Evolutionary conservation across 1,284 basidiomycete species (phyloP).

Genomic region (Puccinia coronata): DNA sequence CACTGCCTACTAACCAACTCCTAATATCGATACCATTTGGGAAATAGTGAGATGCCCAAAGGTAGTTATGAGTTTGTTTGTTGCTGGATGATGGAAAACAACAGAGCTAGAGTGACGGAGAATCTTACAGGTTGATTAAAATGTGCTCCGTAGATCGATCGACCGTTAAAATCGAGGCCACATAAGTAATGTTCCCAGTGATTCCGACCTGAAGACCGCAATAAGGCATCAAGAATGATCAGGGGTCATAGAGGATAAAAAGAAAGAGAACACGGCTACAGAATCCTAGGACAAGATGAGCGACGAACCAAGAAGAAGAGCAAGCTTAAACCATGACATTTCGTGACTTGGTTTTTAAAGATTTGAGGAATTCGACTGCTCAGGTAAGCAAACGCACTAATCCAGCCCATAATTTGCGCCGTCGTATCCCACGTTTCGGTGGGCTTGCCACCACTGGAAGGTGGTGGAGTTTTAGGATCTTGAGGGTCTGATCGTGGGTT

Average conservation of each 20-base stretch:
- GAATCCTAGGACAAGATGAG: no score
- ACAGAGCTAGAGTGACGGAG: background rate
- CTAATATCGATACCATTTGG: background rate
- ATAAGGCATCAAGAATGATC: background rate
- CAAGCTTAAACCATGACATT: conserved; percentile 58
- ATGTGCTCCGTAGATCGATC: conserved; percentile 30
- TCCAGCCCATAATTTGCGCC: conserved; percentile 46
- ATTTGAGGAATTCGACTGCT: conserved; percentile 57
- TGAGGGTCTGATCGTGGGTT: background rate
- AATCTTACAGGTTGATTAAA: conserved; percentile 46
- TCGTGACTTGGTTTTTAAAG: conserved; percentile 58
- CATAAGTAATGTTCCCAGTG: conserved; percentile 46
- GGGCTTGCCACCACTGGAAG: background rate
- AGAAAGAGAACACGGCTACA: no score
- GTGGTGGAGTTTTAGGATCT: background rate
- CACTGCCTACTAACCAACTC: conserved; percentile 47
- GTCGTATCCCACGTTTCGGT: conserved; percentile 34
- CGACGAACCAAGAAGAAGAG: conserved; percentile 55
- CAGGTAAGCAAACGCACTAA: conserved; percentile 39
- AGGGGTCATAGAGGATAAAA: no score
- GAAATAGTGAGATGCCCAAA: no score
- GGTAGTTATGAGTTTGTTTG: no score
- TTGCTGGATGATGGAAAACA: no score
- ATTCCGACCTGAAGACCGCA: conserved; percentile 21
- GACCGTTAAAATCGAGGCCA: conserved; percentile 26